Conservation (phyloP, 2,329 filamentous ascomycete genomes). For the Stachybotrys chlorohalonatus region DNA sequence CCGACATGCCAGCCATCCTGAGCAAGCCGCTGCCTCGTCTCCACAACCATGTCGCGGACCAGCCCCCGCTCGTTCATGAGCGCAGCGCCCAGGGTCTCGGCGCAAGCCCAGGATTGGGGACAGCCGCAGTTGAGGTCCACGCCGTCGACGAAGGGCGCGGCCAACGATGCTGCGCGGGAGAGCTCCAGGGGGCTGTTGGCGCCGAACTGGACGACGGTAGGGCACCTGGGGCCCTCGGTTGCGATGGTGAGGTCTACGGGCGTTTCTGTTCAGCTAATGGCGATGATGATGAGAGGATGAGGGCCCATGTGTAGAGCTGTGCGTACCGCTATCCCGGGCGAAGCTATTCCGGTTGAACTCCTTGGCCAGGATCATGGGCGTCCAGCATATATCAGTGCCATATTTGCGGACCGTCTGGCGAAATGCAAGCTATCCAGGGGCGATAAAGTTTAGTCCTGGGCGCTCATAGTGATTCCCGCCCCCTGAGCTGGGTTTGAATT, state of each 20-base stretch:
- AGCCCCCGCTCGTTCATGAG: conserved; percentile 57
- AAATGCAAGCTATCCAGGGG: conserved; percentile 49
- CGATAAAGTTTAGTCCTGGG: background rate
- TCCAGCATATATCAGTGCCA: conserved; percentile 59
- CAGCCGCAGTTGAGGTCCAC: conserved; percentile 67
- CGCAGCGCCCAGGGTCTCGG: conserved; percentile 58
- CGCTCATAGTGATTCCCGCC: too few species aligned
- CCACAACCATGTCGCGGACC: conserved; percentile 56
- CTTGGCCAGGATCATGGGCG: conserved; percentile 63
- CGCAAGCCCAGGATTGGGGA: conserved; percentile 64
- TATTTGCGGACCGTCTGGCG: conserved; percentile 57
- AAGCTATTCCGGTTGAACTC: conserved; percentile 55
- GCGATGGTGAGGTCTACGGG: conserved; percentile 50
- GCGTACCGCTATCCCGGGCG: conserved; percentile 50
- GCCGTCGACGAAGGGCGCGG: conserved; percentile 52
- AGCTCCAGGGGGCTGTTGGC: conserved; percentile 53
- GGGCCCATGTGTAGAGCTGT: background rate
- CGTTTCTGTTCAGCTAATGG: background rate
- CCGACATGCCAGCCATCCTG: conserved; percentile 44
- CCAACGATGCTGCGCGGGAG: conserved; percentile 51
- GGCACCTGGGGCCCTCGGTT: conserved; percentile 39
- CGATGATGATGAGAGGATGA: background rate
- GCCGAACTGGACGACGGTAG: conserved; percentile 61
- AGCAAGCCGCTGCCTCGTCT: conserved; percentile 42
- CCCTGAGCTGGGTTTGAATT: background rate